These are phyloP conservation scores for Begonia fuchsioides DNA, from an alignment of 306 rosid genomes.

Conservation along the genomic window DNA sequence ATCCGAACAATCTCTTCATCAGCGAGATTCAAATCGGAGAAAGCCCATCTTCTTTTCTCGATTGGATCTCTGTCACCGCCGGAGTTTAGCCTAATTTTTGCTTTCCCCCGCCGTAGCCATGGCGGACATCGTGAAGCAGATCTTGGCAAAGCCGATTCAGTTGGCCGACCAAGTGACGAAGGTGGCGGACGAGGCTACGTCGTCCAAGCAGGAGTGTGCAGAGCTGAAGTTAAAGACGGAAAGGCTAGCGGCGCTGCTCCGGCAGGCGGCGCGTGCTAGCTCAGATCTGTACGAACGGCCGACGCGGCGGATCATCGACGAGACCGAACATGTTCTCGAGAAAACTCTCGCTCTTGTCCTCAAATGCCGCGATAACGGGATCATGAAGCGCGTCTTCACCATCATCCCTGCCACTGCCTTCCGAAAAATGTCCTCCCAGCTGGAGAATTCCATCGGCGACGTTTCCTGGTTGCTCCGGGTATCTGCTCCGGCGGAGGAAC, in stretches of 20 bases:
- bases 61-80: slow-evolving; percentile 3
- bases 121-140: slow-evolving; percentile 71
- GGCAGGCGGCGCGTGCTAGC: slow-evolving; percentile 71
- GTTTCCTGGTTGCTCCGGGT: slow-evolving; percentile 78
- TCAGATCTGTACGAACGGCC: slow-evolving; percentile 80
- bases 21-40: not conserved
- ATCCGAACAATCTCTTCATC: too few relatives aligned
- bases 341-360: slow-evolving; percentile 39
- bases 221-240: slow-evolving; percentile 63
- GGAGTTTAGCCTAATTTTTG: not conserved
- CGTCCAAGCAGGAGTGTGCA: slow-evolving; percentile 47
- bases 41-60: not conserved
- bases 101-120: slow-evolving; percentile 30
- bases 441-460: slow-evolving; percentile 66
- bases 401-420: slow-evolving; percentile 51
- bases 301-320: slow-evolving; percentile 49
- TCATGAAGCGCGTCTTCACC: slow-evolving; percentile 59
- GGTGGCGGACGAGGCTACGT: slow-evolving; percentile 50
- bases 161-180: slow-evolving; percentile 55
- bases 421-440: slow-evolving; percentile 39
- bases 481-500: slow-evolving; percentile 51
- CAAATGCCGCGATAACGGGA: slow-evolving; percentile 52
- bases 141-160: slow-evolving; percentile 59
- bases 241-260: slow-evolving; percentile 56
- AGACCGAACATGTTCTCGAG: slow-evolving; percentile 60